Percentiles rank a stretch among this genome's conserved stretches.
Evolutionary conservation across 805 yeast genomes (phyloP).

Genomic region (Barnettozyma wickerhamii): DNA sequence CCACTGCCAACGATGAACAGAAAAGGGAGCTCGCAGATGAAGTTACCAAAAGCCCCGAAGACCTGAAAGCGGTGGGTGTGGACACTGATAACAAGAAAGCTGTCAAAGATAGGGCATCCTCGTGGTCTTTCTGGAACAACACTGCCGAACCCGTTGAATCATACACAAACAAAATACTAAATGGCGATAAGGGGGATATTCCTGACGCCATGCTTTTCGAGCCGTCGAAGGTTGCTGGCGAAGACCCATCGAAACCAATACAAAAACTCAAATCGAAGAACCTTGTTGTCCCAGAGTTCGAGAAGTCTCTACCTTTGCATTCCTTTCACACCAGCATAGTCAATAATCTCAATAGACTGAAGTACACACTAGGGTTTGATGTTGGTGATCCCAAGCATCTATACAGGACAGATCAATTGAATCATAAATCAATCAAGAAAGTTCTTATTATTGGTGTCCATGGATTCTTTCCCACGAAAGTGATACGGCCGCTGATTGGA

Average conservation of each 20-base stretch:
- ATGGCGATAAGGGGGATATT: constrained; percentile 3
- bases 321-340: constrained; percentile 15
- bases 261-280: constrained; percentile 12
- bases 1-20: neutral
- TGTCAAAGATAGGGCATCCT: constrained; percentile 7
- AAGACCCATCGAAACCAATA: constrained; percentile 2
- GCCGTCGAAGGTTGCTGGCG: constrained; percentile 8
- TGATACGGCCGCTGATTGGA: constrained; percentile 83
- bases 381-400: constrained; percentile 25
- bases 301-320: constrained; percentile 21
- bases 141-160: constrained; percentile 6
- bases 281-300: constrained; percentile 25
- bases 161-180: constrained; percentile 16
- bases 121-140: constrained; percentile 27
- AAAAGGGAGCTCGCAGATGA: constrained; percentile 4
- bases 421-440: constrained; percentile 37
- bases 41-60: neutral
- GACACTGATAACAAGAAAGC: constrained; percentile 1
- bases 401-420: constrained; percentile 16
- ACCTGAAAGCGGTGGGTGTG: constrained; percentile 3
- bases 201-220: constrained; percentile 26
- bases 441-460: constrained; percentile 89
- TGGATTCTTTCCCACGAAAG: constrained; percentile 89
- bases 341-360: constrained; percentile 21
- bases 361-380: constrained; percentile 23